Evolutionary conservation across 2,329 filamentous ascomycete species (phyloP).

Genomic region (Penicillium sclerotiorum): DNA sequence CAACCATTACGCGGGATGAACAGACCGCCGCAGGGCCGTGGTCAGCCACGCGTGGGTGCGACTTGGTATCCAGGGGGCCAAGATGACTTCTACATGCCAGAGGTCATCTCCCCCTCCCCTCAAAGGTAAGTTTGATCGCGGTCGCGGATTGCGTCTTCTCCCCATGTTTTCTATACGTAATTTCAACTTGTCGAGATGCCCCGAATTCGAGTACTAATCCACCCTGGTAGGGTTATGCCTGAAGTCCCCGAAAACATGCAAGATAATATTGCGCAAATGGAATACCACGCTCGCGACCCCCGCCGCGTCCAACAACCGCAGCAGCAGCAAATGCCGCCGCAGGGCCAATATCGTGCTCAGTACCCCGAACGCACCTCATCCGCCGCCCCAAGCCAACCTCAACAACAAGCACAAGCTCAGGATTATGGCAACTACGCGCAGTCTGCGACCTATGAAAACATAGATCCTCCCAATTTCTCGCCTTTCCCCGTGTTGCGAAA

Average conservation of each 20-base stretch:
- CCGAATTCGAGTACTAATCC: slow-evolving; percentile 25
- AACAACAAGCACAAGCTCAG: slow-evolving; percentile 30
- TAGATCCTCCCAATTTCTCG: slow-evolving; percentile 76
- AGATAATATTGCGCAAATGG: slow-evolving; percentile 87
- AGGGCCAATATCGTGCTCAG: slow-evolving; percentile 35
- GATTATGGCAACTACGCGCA: slow-evolving; percentile 52
- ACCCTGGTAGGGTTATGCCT: slow-evolving; percentile 73
- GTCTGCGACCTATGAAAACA: slow-evolving; percentile 51
- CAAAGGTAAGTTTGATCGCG: slow-evolving; percentile 59
- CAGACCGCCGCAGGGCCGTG: slow-evolving; percentile 40
- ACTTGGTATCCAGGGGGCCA: slow-evolving; percentile 69
- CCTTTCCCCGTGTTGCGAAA: slow-evolving; percentile 84
- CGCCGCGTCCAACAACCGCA: slow-evolving; percentile 47
- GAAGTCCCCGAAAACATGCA: slow-evolving; percentile 97
- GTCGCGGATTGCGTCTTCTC: slow-evolving; percentile 1
- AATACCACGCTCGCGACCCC: slow-evolving; percentile 67
- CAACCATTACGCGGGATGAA: slow-evolving; percentile 33
- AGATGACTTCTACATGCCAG: slow-evolving; percentile 71
- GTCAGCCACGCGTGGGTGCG: slow-evolving; percentile 54
- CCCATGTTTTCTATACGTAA: slow-evolving; percentile 7
- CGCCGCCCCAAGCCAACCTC: slow-evolving; percentile 34
- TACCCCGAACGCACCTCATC: slow-evolving; percentile 43
- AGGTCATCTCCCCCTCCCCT: slow-evolving; percentile 69
- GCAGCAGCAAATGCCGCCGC: slow-evolving; percentile 34
- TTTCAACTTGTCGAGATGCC: slow-evolving; percentile 17